These are phyloP conservation scores for Collariella sp. DNA, from an alignment of 495 filamentous ascomycete genomes.

Conservation along the genomic window DNA sequence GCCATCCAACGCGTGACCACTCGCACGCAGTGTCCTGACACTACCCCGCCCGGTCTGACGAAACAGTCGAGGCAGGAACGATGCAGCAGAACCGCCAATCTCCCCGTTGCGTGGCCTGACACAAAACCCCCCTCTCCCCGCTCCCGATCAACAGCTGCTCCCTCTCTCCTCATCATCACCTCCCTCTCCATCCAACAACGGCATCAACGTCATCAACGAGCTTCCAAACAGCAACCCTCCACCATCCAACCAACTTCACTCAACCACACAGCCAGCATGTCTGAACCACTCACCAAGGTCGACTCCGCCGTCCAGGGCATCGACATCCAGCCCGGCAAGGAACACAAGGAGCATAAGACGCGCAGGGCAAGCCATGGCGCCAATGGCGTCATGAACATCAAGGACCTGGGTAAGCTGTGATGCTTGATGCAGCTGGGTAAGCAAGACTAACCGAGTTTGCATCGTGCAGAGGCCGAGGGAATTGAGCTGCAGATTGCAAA, in stretches of 20 bases:
- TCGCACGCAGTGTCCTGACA: conserved; percentile 16
- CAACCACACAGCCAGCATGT: conserved; percentile 42
- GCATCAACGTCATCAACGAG: conserved; percentile 8
- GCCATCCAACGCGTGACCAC: conserved; percentile 27
- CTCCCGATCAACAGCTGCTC: no score
- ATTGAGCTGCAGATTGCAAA: conserved; percentile 70
- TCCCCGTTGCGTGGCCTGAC: not conserved
- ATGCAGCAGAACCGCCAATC: not conserved
- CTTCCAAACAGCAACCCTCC: not conserved
- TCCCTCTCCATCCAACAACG: conserved; percentile 20
- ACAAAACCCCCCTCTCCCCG: conserved; percentile 8
- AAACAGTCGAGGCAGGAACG: conserved; percentile 26
- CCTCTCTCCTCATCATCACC: conserved; percentile 13
- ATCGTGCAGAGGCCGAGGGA: conserved; percentile 55
- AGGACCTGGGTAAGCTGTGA: conserved; percentile 62
- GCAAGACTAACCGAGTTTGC: conserved; percentile 3
- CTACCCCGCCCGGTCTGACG: conserved; percentile 35
- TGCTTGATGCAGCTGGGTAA: no score
- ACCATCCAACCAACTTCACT: not conserved
- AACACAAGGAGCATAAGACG: conserved; percentile 42
- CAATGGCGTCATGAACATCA: conserved; percentile 69
- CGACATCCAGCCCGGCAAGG: conserved; percentile 52
- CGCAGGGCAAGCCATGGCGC: conserved; percentile 57
- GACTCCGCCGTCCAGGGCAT: conserved; percentile 79
- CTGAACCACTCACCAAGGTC: conserved; percentile 69